Conservation (phyloP, 148 eudicot species). For the Beta vulgaris region DNA sequence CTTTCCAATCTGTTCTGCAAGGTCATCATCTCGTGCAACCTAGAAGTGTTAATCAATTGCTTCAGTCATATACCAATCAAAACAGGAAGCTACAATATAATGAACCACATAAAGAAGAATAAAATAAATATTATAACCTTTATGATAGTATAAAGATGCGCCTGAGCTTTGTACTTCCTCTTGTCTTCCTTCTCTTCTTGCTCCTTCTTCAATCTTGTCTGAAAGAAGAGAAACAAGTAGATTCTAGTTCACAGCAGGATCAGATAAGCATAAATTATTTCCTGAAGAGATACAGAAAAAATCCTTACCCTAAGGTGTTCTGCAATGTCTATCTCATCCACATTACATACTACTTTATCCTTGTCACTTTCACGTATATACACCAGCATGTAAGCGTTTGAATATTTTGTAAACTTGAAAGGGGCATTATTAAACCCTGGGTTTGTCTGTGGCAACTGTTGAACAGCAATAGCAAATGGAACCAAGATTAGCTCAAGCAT, state of each 20-base stretch:
- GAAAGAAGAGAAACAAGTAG: not conserved
- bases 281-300: slow-evolving; percentile 11
- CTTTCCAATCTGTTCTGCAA: slow-evolving; percentile 77
- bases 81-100: not conserved
- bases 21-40: slow-evolving; percentile 95
- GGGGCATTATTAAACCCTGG: slow-evolving; percentile 86
- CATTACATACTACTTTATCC: slow-evolving; percentile 87
- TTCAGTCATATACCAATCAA: not conserved
- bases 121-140: slow-evolving; percentile 47
- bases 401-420: slow-evolving; percentile 88
- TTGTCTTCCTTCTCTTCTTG: slow-evolving; percentile 91
- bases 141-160: slow-evolving; percentile 93
- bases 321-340: slow-evolving; percentile 93
- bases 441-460: slow-evolving; percentile 81
- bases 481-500: not conserved
- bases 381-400: slow-evolving; percentile 98
- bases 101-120: not conserved
- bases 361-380: slow-evolving; percentile 95
- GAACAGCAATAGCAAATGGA: slow-evolving; percentile 16
- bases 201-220: slow-evolving; percentile 84
- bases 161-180: slow-evolving; percentile 86
- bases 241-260: not conserved
- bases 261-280: not conserved
- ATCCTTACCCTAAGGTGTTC: slow-evolving; percentile 83
- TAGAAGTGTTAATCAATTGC: slow-evolving; percentile 27